Evolutionary conservation across 2,329 filamentous ascomycete genomes (phyloP).

Genomic region (Rhynchosporium secalis): DNA sequence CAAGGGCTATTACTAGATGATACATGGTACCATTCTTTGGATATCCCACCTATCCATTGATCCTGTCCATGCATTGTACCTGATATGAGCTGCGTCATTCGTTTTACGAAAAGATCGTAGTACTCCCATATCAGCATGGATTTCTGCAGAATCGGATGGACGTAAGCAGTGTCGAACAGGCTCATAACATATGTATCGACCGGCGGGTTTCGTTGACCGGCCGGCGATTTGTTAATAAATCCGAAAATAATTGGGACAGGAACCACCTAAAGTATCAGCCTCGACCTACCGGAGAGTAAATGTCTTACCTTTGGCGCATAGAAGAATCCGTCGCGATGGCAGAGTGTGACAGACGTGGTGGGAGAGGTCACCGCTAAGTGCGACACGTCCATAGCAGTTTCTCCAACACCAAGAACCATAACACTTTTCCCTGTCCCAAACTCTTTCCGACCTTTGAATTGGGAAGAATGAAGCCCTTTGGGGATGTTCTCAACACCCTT

Average conservation of each 20-base stretch:
- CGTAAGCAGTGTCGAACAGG: conserved; percentile 53
- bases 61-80: conserved; percentile 22
- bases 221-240: conserved; percentile 8
- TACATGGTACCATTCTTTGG: conserved; percentile 20
- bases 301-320: conserved; percentile 46
- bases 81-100: conserved; percentile 33
- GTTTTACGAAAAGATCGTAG: conserved; percentile 46
- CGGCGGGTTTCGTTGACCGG: conserved; percentile 41
- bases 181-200: conserved; percentile 50
- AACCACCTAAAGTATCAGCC: neutral
- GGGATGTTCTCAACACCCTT: conserved; percentile 43
- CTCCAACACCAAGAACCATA: conserved; percentile 47
- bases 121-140: conserved; percentile 47
- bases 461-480: conserved; percentile 46
- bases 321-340: conserved; percentile 49
- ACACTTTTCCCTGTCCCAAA: conserved; percentile 45
- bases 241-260: too few species aligned
- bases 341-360: conserved; percentile 46
- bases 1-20: conserved; percentile 9
- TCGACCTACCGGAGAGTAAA: neutral
- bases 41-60: conserved; percentile 27
- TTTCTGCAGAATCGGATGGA: conserved; percentile 48
- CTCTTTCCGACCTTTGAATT: conserved; percentile 45
- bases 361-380: conserved; percentile 47
- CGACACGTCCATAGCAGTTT: conserved; percentile 49